Conservation (phyloP, 202 grass and related monocot genomes). For the Brachypodium distachyon region DNA sequence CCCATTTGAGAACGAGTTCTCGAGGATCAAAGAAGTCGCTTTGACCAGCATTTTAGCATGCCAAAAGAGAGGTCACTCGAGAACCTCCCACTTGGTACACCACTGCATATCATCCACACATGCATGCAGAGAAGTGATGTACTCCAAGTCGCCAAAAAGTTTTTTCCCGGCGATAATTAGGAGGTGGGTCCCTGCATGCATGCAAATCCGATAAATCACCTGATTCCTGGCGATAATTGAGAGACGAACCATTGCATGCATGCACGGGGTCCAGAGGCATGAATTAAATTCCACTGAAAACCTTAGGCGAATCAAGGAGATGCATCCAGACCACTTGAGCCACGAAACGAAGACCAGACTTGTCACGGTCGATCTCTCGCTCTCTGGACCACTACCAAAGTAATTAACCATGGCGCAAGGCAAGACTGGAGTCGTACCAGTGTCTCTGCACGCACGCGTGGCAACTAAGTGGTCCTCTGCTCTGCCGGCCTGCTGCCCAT, state of each 20-base stretch:
- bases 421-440: not conserved
- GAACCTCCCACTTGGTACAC: not conserved
- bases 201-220: not conserved
- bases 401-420: slow-evolving; percentile 1
- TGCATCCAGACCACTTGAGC: not conserved
- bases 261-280: not conserved
- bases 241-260: not conserved
- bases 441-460: slow-evolving; percentile 29
- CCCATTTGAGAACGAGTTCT: not conserved
- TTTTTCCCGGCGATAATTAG: no score
- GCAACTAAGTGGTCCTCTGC: slow-evolving; percentile 14
- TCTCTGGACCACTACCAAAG: slow-evolving; percentile 16
- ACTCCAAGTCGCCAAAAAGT: not conserved
- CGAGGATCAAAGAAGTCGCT: not conserved
- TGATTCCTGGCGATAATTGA: not conserved
- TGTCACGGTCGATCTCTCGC: not conserved
- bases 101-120: not conserved
- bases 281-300: not conserved
- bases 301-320: not conserved
- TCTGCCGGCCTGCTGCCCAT: not conserved
- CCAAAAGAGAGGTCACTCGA: not conserved
- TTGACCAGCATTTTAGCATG: slow-evolving; percentile 4
- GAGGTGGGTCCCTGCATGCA: no score
- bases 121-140: not conserved
- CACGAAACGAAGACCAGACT: not conserved